Base-by-base conservation (phyloP, 345 rosid genomes). In the Raphanus raphanistrum region DNA sequence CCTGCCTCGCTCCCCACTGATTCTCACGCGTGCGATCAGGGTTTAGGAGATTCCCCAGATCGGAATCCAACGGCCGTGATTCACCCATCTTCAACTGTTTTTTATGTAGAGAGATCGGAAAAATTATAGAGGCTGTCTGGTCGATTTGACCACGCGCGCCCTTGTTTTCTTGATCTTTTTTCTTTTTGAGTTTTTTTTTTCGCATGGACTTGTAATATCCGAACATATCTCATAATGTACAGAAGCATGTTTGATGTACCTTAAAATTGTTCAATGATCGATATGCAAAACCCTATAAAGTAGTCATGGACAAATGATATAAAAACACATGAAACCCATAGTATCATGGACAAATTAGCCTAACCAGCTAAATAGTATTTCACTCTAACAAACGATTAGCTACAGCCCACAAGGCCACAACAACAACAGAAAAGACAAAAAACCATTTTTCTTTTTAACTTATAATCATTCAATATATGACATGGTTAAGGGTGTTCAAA, bases 1-100 rank as follows among this genome's bases (percentile, higher is more conserved):
- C 76, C 0, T 90, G 88, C 79, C 84, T 87, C 80, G 78, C 92
- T 5, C 17, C 74, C 43, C 80, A 83, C 35, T 87, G 87, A 76
- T 6, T 3, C 6, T 21, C 43, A n/a, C 58, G 55, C 57, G 55
- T 25, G 5, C 12, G 57, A 9, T 7, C 57, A 3, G 25, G 32
- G 80, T 17, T 21, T 21, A 21, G 21, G 21, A 21, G 12, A 38
- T 32, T 32, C 35, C 35, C 6, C 69, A 33, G 52, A 21, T 38
- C n/a, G 48, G 64, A 35, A 33, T 25, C 63, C 60, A 32, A 65
- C 76, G 72, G 81, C 12, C 3, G 21, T 71, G 72, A 71, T 70
- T 70, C 33, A 16, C 55, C 32, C 58, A 16, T 52, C 25, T 52
- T 2, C 3, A 52, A 52, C 6, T 50, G 54, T 48, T 38, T 0